These are phyloP conservation scores for Lachnellula cervina DNA, from an alignment of 2,329 filamentous ascomycete species.

Conservation along the genomic window DNA sequence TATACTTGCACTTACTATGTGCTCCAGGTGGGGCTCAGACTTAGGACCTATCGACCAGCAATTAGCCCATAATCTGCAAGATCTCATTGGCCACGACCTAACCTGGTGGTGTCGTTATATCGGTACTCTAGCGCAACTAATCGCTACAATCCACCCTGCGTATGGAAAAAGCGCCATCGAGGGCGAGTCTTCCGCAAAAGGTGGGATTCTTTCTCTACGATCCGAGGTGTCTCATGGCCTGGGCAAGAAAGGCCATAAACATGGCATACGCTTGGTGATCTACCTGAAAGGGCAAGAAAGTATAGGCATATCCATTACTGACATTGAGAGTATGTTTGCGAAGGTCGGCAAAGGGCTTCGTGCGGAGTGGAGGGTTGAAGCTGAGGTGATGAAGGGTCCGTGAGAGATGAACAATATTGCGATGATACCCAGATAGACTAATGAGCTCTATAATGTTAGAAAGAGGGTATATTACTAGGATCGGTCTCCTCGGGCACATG, in stretches of 20 bases:
- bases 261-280: conserved; percentile 7
- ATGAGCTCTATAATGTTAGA: no score
- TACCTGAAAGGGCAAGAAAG: neutral
- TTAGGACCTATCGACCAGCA: conserved; percentile 43
- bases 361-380: conserved; percentile 32
- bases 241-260: conserved; percentile 20
- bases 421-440: neutral
- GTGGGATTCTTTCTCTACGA: neutral
- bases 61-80: conserved; percentile 20
- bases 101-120: conserved; percentile 32
- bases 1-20: conserved; percentile 65
- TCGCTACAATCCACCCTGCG: conserved; percentile 17
- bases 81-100: conserved; percentile 22
- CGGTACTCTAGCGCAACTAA: conserved; percentile 19
- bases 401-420: neutral
- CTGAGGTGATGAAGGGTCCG: conserved; percentile 8
- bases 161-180: conserved; percentile 7
- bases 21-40: conserved; percentile 67
- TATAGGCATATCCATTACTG: conserved; percentile 13
- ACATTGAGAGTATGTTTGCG: conserved; percentile 36
- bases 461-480: no score
- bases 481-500: no score
- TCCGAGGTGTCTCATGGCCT: conserved; percentile 6
- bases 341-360: conserved; percentile 53
- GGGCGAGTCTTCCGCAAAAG: neutral